A percentile compares a stretch with the other conserved stretches of the same genome.
Conservation (phyloP, 2,329 filamentous ascomycete species). For the Ambrosiella beaveri region DNA sequence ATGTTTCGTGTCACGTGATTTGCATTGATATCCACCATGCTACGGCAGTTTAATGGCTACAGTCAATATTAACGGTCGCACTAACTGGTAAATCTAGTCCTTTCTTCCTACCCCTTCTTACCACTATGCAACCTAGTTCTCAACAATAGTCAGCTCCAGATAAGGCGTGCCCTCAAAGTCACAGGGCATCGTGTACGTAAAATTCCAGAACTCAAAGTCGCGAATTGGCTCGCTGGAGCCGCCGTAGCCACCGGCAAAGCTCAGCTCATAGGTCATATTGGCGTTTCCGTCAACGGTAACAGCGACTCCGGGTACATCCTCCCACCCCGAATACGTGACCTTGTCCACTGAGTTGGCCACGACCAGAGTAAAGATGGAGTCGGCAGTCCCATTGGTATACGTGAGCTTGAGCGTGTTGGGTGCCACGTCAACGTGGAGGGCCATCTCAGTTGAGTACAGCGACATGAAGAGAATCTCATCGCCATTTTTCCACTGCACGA, state of each 20-base stretch:
- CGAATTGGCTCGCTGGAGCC: slow-evolving; percentile 19
- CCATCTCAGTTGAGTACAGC: slow-evolving; percentile 24
- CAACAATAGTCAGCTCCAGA: slow-evolving; percentile 6
- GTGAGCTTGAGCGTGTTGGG: slow-evolving; percentile 29
- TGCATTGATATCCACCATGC: no score
- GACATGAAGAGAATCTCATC: slow-evolving; percentile 19
- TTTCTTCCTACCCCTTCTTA: not conserved
- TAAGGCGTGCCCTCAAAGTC: slow-evolving; percentile 15
- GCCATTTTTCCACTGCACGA: slow-evolving; percentile 39
- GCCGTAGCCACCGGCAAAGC: slow-evolving; percentile 26
- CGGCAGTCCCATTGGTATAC: slow-evolving; percentile 34
- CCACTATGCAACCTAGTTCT: not conserved
- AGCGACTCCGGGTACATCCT: slow-evolving; percentile 30
- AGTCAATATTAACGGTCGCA: no score
- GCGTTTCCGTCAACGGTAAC: slow-evolving; percentile 30
- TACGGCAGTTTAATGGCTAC: no score
- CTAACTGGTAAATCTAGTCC: not conserved
- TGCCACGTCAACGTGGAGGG: slow-evolving; percentile 25
- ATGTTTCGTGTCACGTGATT: no score
- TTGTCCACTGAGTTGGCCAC: slow-evolving; percentile 29
- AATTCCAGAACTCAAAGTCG: slow-evolving; percentile 31
- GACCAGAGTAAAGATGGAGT: slow-evolving; percentile 32
- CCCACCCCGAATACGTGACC: slow-evolving; percentile 27
- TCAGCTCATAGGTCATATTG: slow-evolving; percentile 22
- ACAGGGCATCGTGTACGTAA: slow-evolving; percentile 25